A percentile compares a stretch with the other conserved stretches of the same genome.
Conservation (phyloP, 2,329 filamentous ascomycete genomes). For the Cephalotrichum gorgonifer region DNA sequence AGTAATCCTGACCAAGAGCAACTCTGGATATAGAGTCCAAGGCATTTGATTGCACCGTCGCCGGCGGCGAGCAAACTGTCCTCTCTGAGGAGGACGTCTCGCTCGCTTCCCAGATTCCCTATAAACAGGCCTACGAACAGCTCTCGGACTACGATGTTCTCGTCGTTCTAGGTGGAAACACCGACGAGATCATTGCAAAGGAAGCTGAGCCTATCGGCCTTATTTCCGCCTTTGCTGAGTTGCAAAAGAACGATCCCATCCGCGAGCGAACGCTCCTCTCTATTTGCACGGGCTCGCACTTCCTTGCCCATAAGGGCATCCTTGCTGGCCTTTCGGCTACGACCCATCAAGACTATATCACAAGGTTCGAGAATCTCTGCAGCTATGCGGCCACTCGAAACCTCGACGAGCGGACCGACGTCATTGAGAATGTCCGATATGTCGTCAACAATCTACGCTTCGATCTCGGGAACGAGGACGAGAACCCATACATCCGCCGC, state of each 20-base stretch:
- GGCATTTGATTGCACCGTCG: slow-evolving; percentile 49
- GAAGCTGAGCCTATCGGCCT: slow-evolving; percentile 60
- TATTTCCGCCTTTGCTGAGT: slow-evolving; percentile 66
- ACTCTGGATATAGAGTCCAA: slow-evolving; percentile 30
- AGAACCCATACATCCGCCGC: slow-evolving; percentile 74
- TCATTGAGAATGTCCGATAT: slow-evolving; percentile 71
- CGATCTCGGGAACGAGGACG: slow-evolving; percentile 69
- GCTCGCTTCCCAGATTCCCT: slow-evolving; percentile 65
- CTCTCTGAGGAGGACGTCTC: slow-evolving; percentile 54
- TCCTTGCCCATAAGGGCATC: slow-evolving; percentile 67
- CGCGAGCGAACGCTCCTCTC: slow-evolving; percentile 75
- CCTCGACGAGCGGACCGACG: slow-evolving; percentile 67
- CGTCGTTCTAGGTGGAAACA: slow-evolving; percentile 64
- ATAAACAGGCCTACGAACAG: slow-evolving; percentile 65
- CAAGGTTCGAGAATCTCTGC: slow-evolving; percentile 72
- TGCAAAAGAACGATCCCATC: slow-evolving; percentile 68
- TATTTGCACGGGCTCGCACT: slow-evolving; percentile 68
- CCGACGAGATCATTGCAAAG: slow-evolving; percentile 52
- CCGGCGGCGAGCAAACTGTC: slow-evolving; percentile 41
- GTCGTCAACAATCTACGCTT: slow-evolving; percentile 89
- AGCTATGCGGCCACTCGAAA: slow-evolving; percentile 61
- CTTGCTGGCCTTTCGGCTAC: slow-evolving; percentile 72
- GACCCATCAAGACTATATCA: slow-evolving; percentile 71
- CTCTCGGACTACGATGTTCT: slow-evolving; percentile 72
- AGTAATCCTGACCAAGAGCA: background rate